Percentiles rank a stretch among this genome's conserved stretches.
Evolutionary conservation across 441 rosid species (phyloP).

Genomic region (Macaranga tanarius): DNA sequence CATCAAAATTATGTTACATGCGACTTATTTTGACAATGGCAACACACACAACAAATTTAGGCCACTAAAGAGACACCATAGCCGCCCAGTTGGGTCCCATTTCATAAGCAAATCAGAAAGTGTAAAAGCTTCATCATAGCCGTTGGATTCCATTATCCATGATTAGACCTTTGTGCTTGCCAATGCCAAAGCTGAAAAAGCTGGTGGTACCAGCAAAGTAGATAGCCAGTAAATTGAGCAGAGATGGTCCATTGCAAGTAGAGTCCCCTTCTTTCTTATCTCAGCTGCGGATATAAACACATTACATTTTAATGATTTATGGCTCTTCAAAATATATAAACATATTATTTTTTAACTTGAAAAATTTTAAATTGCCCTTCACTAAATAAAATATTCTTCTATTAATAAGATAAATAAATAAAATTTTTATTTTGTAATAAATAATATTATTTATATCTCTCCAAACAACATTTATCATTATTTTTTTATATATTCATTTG

Average conservation of each 20-base stretch:
- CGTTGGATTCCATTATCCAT: conserved; percentile 27
- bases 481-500: too few species aligned
- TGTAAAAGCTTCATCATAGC: background rate
- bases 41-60: background rate
- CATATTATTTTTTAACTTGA: too few species aligned
- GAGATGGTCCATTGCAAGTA: background rate
- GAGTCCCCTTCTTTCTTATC: background rate
- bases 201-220: conserved; percentile 11
- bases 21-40: background rate
- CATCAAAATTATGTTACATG: background rate
- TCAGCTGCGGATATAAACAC: conserved; percentile 1
- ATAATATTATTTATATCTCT: too few species aligned
- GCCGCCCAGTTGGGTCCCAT: background rate
- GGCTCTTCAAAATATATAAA: too few species aligned
- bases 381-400: too few species aligned
- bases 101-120: background rate
- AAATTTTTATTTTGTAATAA: too few species aligned
- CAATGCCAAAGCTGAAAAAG: conserved; percentile 24
- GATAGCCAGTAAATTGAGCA: background rate
- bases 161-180: conserved; percentile 29
- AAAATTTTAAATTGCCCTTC: too few species aligned
- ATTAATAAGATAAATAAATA: too few species aligned
- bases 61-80: conserved; percentile 4
- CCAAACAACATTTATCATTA: too few species aligned
- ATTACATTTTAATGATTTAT: background rate